Evolutionary conservation across 1,284 basidiomycete genomes (phyloP), one percentile per base, ranked within the genome.

Genomic region (Trametes pubescens): DNA sequence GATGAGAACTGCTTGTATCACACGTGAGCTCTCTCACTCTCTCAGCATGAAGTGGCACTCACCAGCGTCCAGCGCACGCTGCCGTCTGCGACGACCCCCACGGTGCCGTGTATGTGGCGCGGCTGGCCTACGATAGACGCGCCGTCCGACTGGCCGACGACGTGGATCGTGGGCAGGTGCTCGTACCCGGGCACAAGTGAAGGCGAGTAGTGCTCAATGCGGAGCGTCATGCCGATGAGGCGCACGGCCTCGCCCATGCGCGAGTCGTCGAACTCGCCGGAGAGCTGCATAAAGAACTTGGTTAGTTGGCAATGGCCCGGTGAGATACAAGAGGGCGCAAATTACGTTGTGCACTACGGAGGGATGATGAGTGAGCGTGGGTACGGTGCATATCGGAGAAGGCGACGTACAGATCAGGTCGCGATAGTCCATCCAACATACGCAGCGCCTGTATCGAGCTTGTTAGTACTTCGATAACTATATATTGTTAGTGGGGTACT

Each of bases 351-450:
- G 66, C 48, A 68, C 70, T 71, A 46, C 77, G 37, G 21, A 21
- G 16, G 16, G 18, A 24, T 3, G 22, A 18, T 24, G 26, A 46
- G 29, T 14, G 34, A 14, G 38, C 61, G 37, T 37, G 11, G 14
- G 32, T 22, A 32, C 37, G 51, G 67, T 21, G 65, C 46, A 58
- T 16, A 32, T 1, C n/a, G 22, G 7, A 35, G 2, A 16, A 51
- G 4, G 24, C 14, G 2, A 73, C 84, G 72, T 68, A 86, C 84
- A 71, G 7, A 86, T 72, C 4, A 87, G 68, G 61, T 86, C 83
- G 37, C 78, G 77, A 68, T 87, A 87, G 65, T 86, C 84, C 71
- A 86, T 75, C 85, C 85, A 87, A 62, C 82, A 87, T 13, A 86
- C 78, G 44, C 81, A 81, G 11, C 86, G 81, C 52, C 69, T 70